A percentile compares a stretch with the other conserved stretches of the same genome.
Conservation (phyloP, 169 alveolate genomes). For the Eimeria necatrix region DNA sequence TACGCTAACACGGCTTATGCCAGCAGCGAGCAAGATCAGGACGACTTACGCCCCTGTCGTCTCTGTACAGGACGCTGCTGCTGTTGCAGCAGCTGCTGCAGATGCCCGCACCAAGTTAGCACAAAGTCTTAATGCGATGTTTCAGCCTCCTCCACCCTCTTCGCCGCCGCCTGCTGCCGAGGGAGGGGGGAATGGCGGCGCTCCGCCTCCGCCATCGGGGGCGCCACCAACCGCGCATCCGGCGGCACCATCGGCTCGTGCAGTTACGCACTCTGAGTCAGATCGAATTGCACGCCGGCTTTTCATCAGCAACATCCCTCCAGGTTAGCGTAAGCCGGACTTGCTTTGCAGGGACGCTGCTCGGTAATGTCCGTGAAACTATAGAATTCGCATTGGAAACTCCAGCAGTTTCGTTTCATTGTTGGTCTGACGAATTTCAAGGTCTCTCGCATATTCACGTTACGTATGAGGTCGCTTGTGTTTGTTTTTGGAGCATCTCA, state of each 20-base stretch:
- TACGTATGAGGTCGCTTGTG: too few species aligned
- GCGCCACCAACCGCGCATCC: constrained; percentile 5
- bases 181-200: constrained; percentile 22
- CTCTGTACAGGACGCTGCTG: constrained; percentile 56
- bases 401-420: too few species aligned
- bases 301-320: constrained; percentile 59
- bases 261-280: constrained; percentile 31
- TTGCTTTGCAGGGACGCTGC: background rate
- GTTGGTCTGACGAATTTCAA: too few species aligned
- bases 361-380: background rate
- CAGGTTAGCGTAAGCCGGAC: background rate
- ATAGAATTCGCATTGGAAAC: background rate
- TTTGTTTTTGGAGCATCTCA: constrained; percentile 5
- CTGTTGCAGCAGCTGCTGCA: constrained; percentile 66
- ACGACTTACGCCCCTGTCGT: constrained; percentile 60
- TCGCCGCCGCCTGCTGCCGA: constrained; percentile 66
- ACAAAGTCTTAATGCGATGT: constrained; percentile 69
- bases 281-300: constrained; percentile 75
- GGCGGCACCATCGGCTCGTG: constrained; percentile 48
- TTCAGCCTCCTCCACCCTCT: constrained; percentile 69
- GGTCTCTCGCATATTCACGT: too few species aligned
- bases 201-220: constrained; percentile 13
- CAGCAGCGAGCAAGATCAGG: constrained; percentile 61
- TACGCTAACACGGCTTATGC: constrained; percentile 57
- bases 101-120: constrained; percentile 69